These are phyloP conservation scores for Talaromyces sp. DNA, from an alignment of 2,329 filamentous ascomycete genomes.

Conservation along the genomic window DNA sequence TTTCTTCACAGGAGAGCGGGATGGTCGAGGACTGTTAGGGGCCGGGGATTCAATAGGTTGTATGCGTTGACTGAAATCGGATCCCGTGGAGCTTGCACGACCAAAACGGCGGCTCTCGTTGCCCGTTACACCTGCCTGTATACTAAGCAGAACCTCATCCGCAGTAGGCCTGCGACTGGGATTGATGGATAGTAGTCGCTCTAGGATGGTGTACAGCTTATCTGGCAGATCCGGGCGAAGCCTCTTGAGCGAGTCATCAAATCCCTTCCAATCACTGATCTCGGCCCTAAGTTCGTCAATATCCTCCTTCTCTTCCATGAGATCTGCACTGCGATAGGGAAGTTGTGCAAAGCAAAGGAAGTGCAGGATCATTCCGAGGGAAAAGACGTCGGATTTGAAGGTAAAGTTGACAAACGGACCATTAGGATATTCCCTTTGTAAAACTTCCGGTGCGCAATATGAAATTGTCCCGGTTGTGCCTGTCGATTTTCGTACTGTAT, in stretches of 20 bases:
- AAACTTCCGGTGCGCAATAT: conserved; percentile 92
- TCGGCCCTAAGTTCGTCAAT: conserved; percentile 78
- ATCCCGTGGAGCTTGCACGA: conserved; percentile 26
- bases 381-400: conserved; percentile 97
- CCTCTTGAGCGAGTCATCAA: conserved; percentile 64
- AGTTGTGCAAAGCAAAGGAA: conserved; percentile 93
- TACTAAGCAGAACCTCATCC: conserved; percentile 73
- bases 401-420: conserved; percentile 89
- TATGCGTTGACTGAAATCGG: conserved; percentile 35
- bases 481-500: conserved; percentile 76
- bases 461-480: conserved; percentile 95
- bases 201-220: conserved; percentile 78
- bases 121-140: conserved; percentile 59
- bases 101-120: conserved; percentile 43
- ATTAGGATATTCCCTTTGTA: conserved; percentile 57
- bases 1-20: conserved; percentile 22
- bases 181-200: conserved; percentile 70
- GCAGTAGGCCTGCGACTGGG: conserved; percentile 75
- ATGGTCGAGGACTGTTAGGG: conserved; percentile 22
- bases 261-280: conserved; percentile 81
- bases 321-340: conserved; percentile 78
- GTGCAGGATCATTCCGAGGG: conserved; percentile 94
- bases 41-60: conserved; percentile 36
- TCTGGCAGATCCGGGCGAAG: conserved; percentile 77
- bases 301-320: conserved; percentile 75